Base-by-base conservation (phyloP, 805 yeast genomes). In the Debaryomyces maramus region DNA sequence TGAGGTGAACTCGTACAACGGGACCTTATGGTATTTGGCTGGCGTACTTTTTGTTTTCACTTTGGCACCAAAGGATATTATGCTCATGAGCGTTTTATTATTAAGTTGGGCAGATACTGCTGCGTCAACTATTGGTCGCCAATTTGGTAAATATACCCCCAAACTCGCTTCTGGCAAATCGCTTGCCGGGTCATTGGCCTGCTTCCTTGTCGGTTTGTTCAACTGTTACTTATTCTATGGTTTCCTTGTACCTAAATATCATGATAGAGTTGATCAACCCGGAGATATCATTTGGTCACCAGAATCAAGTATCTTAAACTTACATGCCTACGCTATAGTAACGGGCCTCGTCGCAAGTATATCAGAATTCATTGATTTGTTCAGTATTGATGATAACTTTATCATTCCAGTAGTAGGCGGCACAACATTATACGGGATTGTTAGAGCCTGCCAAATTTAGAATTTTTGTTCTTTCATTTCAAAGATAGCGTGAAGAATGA, bases 101-200 rank as follows among this genome's bases (percentile, higher is more conserved):
- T 75, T 93, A 46, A 86, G 97, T 56, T 93, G 98, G 98, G 89
- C 96, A 4, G 99, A 93, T 58, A 88, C 98, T 7, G 91, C 97
- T 2, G 99, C 99, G 2, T 88, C 97, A 3, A 88, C 97, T 0
- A 65, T 90, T 55, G 99, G 99, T 28, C 75, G 99, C 49, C 77
- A 77, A 40, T 91, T 67, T 60, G 98, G 98, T 6, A 76, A 85
- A 53, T 73, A 83, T 47, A 88, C 97, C 6, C 95, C 95, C 29
- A 81, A 83, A 55, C 61, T 91, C 15, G 74, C 84, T 5, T 71
- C 76, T 45, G 78, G 80, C 46, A 93, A 93, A 62, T 85, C 96
- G 3, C 67, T 93, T 33, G 96, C 97, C 1, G 99, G 99, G 0
- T 83, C 93, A 1, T 38, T 81, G 17, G 98, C 97, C 17, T 96